Evolutionary conservation across 345 rosid genomes (phyloP).

Genomic region (Salix brachista): DNA sequence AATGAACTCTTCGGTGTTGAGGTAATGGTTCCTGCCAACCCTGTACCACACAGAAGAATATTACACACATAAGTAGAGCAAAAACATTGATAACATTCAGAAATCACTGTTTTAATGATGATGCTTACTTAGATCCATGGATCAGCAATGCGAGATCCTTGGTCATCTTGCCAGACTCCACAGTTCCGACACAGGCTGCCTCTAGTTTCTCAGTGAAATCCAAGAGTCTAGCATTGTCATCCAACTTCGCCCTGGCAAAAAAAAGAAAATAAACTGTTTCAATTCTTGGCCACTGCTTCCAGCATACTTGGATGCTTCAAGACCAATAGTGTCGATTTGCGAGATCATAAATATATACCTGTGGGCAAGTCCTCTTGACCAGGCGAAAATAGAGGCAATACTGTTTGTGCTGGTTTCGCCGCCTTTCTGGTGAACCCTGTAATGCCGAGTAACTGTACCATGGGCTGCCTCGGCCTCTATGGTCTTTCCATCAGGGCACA

Average conservation of each 20-base stretch:
- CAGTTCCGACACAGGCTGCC: constrained; percentile 79
- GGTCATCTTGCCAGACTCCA: constrained; percentile 98
- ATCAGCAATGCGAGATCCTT: constrained; percentile 91
- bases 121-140: constrained; percentile 72
- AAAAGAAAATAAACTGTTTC: not conserved
- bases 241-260: constrained; percentile 80
- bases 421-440: constrained; percentile 95
- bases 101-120: not conserved
- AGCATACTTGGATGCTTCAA: not conserved
- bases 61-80: not conserved
- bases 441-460: constrained; percentile 95
- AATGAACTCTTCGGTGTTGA: constrained; percentile 92
- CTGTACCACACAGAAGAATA: constrained; percentile 30
- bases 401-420: constrained; percentile 99
- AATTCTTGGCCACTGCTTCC: not conserved
- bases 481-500: constrained; percentile 97
- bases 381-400: constrained; percentile 97
- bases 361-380: constrained; percentile 98
- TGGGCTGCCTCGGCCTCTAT: constrained; percentile 99
- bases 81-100: not conserved
- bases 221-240: constrained; percentile 67
- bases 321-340: not conserved
- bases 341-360: constrained; percentile 38
- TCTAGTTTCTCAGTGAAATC: constrained; percentile 89
- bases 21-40: constrained; percentile 65